Conservation (phyloP, 2,329 filamentous ascomycete genomes). For the Cordyceps cicadae region DNA sequence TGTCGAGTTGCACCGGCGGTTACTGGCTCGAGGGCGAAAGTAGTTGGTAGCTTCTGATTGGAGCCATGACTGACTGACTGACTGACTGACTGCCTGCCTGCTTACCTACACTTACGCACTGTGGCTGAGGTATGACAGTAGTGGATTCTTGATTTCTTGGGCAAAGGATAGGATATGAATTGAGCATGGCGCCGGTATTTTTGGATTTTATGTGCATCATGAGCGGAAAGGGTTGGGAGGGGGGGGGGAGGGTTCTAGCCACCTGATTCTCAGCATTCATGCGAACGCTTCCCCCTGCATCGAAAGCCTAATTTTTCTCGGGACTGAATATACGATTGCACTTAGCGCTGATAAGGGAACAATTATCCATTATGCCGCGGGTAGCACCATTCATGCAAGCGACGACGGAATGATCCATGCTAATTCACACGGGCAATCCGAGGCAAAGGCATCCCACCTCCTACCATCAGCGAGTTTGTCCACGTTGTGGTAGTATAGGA, state of each 20-base stretch:
- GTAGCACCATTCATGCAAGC: not conserved
- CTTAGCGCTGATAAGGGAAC: not conserved
- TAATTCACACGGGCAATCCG: not conserved
- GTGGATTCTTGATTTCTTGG: not conserved
- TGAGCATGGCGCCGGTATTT: slow-evolving; percentile 1
- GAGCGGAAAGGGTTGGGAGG: too few relatives aligned
- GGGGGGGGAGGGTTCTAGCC: not conserved
- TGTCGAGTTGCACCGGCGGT: slow-evolving; percentile 44
- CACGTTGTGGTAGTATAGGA: not conserved
- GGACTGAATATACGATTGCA: not conserved
- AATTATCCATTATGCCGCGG: not conserved
- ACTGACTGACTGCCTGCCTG: too few relatives aligned
- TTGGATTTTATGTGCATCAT: not conserved
- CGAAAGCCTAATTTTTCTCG: not conserved
- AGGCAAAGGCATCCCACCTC: not conserved
- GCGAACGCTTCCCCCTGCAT: not conserved
- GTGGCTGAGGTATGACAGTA: not conserved
- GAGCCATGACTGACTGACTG: not conserved
- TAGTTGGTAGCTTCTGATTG: slow-evolving; percentile 15
- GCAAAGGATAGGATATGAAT: not conserved
- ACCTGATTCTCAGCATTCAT: not conserved
- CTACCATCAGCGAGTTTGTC: not conserved
- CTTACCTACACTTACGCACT: too few relatives aligned
- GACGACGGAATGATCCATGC: not conserved
- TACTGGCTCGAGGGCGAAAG: slow-evolving; percentile 49